phyloP scores from a whole-genome alignment of 495 filamentous ascomycete genomes.

The Achaetomiella virescens region DNA sequence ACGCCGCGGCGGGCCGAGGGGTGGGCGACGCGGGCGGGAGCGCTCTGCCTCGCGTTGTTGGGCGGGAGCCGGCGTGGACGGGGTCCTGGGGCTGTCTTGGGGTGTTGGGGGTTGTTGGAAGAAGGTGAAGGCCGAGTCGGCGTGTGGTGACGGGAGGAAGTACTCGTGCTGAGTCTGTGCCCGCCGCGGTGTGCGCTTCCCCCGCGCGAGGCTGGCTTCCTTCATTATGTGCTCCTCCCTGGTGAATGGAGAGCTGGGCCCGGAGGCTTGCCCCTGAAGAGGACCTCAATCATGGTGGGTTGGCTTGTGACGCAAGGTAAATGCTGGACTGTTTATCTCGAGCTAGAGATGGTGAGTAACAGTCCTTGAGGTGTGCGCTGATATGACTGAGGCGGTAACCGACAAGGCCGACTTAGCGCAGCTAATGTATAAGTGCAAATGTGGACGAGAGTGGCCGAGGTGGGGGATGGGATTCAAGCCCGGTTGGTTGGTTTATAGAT shows the following conservation, averaged over 20 bases:
- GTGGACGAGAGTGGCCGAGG: not conserved
- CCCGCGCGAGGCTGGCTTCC: conserved; percentile 14
- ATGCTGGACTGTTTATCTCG: not conserved
- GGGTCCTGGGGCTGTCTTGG: not conserved
- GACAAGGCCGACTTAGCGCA: not conserved
- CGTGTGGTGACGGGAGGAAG: conserved; percentile 16
- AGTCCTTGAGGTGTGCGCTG: too few relatives aligned
- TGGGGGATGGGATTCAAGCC: not conserved
- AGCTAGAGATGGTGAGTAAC: not conserved
- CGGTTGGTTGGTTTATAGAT: conserved; percentile 3
- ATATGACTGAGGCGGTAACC: not conserved
- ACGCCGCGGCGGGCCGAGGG: conserved; percentile 30
- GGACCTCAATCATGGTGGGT: conserved; percentile 26
- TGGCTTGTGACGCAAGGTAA: not conserved
- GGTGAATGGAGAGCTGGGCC: conserved; percentile 14
- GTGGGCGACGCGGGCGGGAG: conserved; percentile 15
- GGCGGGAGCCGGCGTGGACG: not conserved
- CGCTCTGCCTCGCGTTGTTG: conserved; percentile 8
- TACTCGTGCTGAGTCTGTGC: conserved; percentile 33
- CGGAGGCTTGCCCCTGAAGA: conserved; percentile 14
- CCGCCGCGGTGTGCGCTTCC: conserved; percentile 25
- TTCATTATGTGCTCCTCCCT: conserved; percentile 27
- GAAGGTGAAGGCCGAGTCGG: conserved; percentile 18
- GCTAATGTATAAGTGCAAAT: not conserved
- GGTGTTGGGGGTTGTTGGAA: conserved; percentile 8